A percentile compares a stretch with the other conserved stretches of the same genome.
These are phyloP conservation scores for Polyporus tsugae DNA, from an alignment of 1,284 basidiomycete genomes.

Conservation along the genomic window DNA sequence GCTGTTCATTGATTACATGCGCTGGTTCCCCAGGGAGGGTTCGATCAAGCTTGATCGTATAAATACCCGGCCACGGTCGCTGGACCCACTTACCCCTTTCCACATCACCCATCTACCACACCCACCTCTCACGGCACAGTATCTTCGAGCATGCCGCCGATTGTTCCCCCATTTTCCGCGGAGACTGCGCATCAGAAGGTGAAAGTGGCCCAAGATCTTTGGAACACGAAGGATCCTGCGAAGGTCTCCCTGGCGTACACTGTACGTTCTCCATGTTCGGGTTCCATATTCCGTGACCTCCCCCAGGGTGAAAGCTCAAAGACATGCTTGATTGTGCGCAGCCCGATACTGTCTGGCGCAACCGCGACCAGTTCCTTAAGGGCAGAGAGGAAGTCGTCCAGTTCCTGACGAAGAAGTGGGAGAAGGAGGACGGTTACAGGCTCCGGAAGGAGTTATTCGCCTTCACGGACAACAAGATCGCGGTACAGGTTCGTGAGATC, in stretches of 20 bases:
- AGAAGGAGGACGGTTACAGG: slow-evolving; percentile 53
- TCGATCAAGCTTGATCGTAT: not conserved
- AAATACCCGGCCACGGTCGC: not conserved
- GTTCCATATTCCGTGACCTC: not conserved
- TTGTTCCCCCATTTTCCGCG: slow-evolving; percentile 44
- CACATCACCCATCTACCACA: no score
- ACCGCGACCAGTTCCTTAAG: slow-evolving; percentile 59
- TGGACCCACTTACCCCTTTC: not conserved
- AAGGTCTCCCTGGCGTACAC: slow-evolving; percentile 59
- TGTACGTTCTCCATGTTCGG: slow-evolving; percentile 23
- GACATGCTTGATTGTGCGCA: slow-evolving; percentile 14
- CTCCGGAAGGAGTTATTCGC: slow-evolving; percentile 67
- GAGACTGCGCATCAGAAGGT: slow-evolving; percentile 46
- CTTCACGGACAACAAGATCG: slow-evolving; percentile 65
- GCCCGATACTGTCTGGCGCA: slow-evolving; percentile 65
- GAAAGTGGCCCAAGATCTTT: slow-evolving; percentile 45
- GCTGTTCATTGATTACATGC: no score
- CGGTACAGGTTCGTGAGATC: slow-evolving; percentile 50
- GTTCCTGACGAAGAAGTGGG: slow-evolving; percentile 66
- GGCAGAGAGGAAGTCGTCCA: slow-evolving; percentile 57
- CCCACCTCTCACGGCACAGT: not conserved
- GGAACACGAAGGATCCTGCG: slow-evolving; percentile 45
- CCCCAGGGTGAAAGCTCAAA: not conserved
- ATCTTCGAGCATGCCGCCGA: slow-evolving; percentile 35
- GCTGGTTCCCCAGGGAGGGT: no score